Conservation (phyloP, 352 stramenopile genomes). For the Globisporangium middletonii region DNA sequence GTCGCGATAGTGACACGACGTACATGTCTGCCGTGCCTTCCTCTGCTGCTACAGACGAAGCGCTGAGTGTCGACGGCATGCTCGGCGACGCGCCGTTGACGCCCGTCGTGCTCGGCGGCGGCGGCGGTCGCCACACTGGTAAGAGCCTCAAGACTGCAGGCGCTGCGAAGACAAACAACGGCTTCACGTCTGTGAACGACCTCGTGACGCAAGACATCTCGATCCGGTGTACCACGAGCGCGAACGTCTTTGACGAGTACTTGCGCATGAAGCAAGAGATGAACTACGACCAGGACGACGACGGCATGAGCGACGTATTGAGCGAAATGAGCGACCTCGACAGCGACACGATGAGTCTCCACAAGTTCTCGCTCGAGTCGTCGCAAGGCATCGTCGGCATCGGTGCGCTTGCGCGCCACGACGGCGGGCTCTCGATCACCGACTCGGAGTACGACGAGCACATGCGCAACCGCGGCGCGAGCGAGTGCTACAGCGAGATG, state of each 20-base stretch:
- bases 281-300: conserved; percentile 43
- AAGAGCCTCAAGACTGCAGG: conserved; percentile 10
- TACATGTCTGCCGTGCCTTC: conserved; percentile 24
- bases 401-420: conserved; percentile 10
- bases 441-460: conserved; percentile 67
- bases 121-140: conserved; percentile 11
- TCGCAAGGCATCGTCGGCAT: conserved; percentile 24
- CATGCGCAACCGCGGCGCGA: conserved; percentile 39
- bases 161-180: conserved; percentile 22
- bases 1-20: conserved; percentile 13
- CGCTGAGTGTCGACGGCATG: conserved; percentile 51
- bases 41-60: conserved; percentile 22
- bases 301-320: conserved; percentile 38
- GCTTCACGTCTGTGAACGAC: conserved; percentile 45
- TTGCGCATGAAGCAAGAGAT: conserved; percentile 77
- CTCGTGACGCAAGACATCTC: conserved; percentile 46
- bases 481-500: conserved; percentile 74
- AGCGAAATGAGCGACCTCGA: conserved; percentile 64
- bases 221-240: conserved; percentile 38
- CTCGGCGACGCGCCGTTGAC: conserved; percentile 38
- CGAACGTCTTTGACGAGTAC: conserved; percentile 71
- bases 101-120: conserved; percentile 34
- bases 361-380: conserved; percentile 55
- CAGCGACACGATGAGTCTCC: conserved; percentile 37
- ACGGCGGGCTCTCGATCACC: conserved; percentile 48